Evolutionary conservation across 805 yeast genomes (phyloP).

Genomic region (Torulaspora microellipsoides): DNA sequence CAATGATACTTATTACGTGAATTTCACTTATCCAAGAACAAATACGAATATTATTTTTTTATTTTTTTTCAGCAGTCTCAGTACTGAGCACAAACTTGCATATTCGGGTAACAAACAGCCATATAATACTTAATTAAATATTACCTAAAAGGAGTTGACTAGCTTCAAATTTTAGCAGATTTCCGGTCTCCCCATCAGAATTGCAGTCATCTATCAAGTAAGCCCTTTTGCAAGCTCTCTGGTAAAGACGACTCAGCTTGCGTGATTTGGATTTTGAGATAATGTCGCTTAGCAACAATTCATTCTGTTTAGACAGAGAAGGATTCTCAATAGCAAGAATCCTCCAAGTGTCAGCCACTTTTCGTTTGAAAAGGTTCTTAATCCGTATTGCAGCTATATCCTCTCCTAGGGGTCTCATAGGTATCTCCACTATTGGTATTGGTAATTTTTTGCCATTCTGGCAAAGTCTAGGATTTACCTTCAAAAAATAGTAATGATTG

Average conservation of each 20-base stretch:
- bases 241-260: constrained; percentile 15
- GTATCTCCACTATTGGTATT: constrained; percentile 24
- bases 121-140: neutral
- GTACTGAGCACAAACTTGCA: neutral
- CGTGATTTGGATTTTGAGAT: constrained; percentile 9
- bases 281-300: constrained; percentile 13
- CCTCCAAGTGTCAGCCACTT: constrained; percentile 16
- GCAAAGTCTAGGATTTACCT: constrained; percentile 16
- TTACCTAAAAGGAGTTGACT: constrained; percentile 6
- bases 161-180: constrained; percentile 2
- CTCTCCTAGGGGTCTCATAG: constrained; percentile 22
- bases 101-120: neutral
- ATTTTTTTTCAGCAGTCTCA: too few species aligned
- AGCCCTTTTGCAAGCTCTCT: constrained; percentile 19
- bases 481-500: constrained; percentile 20
- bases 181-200: neutral
- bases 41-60: too few species aligned
- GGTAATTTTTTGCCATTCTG: constrained; percentile 15
- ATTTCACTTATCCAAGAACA: too few species aligned
- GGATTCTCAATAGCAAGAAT: constrained; percentile 22
- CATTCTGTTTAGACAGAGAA: constrained; percentile 9
- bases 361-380: constrained; percentile 17
- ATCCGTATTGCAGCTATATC: constrained; percentile 19
- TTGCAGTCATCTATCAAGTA: constrained; percentile 10
- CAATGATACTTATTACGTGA: too few species aligned